Evolutionary conservation across 1,284 basidiomycete genomes (phyloP).

Genomic region (Leccinum fallax): DNA sequence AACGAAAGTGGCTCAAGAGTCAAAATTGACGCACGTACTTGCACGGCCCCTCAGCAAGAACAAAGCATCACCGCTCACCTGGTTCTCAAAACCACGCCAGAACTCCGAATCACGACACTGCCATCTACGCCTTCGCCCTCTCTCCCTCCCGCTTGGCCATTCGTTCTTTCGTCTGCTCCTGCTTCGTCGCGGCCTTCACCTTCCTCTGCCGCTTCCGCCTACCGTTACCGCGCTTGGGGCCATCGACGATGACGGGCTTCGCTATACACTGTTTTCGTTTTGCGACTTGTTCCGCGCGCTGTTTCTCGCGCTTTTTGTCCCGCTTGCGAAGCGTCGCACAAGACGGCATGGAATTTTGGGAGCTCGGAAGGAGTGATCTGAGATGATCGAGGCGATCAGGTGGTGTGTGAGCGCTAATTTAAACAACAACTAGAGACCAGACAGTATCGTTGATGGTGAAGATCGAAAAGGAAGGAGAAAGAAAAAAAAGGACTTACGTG

Average conservation of each 20-base stretch:
- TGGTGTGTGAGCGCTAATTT: neutral
- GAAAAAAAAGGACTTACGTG: slow-evolving; percentile 48
- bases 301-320: slow-evolving; percentile 90
- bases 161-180: slow-evolving; percentile 64
- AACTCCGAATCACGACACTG: slow-evolving; percentile 4
- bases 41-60: neutral
- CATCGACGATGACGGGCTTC: slow-evolving; percentile 63
- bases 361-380: slow-evolving; percentile 71
- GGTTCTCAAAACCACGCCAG: neutral
- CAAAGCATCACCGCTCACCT: neutral
- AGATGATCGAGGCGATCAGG: neutral
- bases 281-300: slow-evolving; percentile 67
- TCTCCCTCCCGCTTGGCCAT: slow-evolving; percentile 65
- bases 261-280: slow-evolving; percentile 69
- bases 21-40: neutral
- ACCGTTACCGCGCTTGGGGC: slow-evolving; percentile 77
- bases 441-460: neutral
- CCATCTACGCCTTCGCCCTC: slow-evolving; percentile 15
- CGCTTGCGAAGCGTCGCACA: slow-evolving; percentile 83
- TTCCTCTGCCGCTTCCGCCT: slow-evolving; percentile 69
- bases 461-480: neutral
- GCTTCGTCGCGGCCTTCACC: slow-evolving; percentile 61
- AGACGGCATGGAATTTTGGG: slow-evolving; percentile 70
- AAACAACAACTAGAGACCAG: neutral
- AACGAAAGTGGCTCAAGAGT: too few relatives aligned